A percentile compares a stretch with the other conserved stretches of the same genome.
These are phyloP conservation scores for Melaleuca alternifolia DNA, from an alignment of 345 rosid species.

Conservation along the genomic window DNA sequence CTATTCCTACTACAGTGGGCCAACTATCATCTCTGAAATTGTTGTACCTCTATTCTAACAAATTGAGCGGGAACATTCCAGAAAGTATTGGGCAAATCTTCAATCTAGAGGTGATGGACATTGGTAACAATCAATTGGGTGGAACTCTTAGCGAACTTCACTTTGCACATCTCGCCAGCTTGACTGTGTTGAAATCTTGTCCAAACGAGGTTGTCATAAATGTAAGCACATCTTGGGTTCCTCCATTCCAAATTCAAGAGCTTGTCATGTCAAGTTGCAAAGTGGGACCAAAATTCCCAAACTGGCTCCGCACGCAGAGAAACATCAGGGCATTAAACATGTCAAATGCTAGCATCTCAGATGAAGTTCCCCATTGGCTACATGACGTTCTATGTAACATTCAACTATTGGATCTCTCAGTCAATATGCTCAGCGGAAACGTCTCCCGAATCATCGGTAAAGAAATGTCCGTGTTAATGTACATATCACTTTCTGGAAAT, in stretches of 20 bases:
- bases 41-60: slow-evolving; percentile 2
- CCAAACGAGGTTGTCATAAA: too few species aligned
- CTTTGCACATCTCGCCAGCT: slow-evolving; percentile 7
- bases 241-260: background rate
- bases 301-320: background rate
- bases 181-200: fast-evolving
- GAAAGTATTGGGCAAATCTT: slow-evolving; percentile 1
- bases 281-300: fast-evolving
- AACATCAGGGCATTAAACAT: background rate
- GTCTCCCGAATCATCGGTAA: background rate
- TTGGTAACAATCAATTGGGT: background rate
- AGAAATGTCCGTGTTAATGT: background rate
- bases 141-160: slow-evolving; percentile 9
- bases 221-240: too few species aligned
- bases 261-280: background rate
- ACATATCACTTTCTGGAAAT: background rate
- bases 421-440: background rate
- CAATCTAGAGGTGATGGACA: background rate
- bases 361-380: background rate
- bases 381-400: background rate
- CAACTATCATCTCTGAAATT: background rate
- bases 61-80: slow-evolving; percentile 8
- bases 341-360: background rate
- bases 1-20: slow-evolving; percentile 7
- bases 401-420: background rate